Conservation (phyloP, 2,329 filamentous ascomycete species). For the Aspergillus cejpii region DNA sequence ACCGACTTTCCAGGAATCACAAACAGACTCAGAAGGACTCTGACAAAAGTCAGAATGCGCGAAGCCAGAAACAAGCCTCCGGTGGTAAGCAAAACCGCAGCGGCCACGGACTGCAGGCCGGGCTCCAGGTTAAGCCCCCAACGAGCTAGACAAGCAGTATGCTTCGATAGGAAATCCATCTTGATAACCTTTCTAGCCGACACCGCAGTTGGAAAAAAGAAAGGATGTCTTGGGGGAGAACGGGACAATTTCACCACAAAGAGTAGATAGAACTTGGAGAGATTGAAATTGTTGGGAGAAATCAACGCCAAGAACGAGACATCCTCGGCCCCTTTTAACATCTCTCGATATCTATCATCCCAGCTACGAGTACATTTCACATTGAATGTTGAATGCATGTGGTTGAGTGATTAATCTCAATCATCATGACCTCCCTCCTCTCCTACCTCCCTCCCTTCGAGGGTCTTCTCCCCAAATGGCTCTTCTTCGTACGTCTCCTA, state of each 20-base stretch:
- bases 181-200: neutral
- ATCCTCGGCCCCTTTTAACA: slow-evolving; percentile 3
- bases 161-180: slow-evolving; percentile 33
- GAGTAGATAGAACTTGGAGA: neutral
- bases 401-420: neutral
- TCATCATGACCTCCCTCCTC: slow-evolving; percentile 24
- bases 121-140: slow-evolving; percentile 32
- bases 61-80: slow-evolving; percentile 55
- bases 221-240: neutral
- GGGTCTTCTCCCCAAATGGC: slow-evolving; percentile 58
- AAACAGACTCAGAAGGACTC: slow-evolving; percentile 61
- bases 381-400: no score
- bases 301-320: slow-evolving; percentile 8
- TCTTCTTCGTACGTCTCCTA: slow-evolving; percentile 50
- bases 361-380: no score
- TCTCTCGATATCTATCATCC: no score
- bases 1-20: slow-evolving; percentile 52
- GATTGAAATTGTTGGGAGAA: slow-evolving; percentile 1
- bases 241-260: neutral
- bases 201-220: neutral
- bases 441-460: slow-evolving; percentile 35
- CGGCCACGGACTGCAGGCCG: slow-evolving; percentile 33
- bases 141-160: slow-evolving; percentile 28
- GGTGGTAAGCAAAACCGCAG: slow-evolving; percentile 34
- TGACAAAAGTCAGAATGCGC: slow-evolving; percentile 54